These are phyloP conservation scores for Noccaea bulbosa DNA, from an alignment of 345 rosid species.

Conservation along the genomic window DNA sequence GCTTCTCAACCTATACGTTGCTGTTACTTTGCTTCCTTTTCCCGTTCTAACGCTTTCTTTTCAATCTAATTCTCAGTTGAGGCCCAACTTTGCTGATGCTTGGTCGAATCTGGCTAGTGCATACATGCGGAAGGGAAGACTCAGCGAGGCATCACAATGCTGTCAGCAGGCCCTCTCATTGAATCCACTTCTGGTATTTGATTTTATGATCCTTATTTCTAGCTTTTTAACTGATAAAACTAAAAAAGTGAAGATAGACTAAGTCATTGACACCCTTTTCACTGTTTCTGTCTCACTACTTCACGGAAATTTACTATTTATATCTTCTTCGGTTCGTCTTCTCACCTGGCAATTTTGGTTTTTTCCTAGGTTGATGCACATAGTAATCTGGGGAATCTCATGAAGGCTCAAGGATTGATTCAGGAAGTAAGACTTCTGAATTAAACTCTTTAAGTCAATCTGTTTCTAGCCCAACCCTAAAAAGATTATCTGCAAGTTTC, in stretches of 20 bases:
- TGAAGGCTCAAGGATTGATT: constrained; percentile 94
- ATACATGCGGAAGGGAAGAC: constrained; percentile 95
- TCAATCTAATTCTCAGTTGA: constrained; percentile 59
- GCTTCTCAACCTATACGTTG: constrained; percentile 20
- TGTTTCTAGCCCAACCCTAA: constrained; percentile 32
- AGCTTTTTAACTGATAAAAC: constrained; percentile 3
- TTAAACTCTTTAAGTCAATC: neutral
- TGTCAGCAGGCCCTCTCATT: constrained; percentile 91
- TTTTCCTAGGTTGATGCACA: constrained; percentile 88
- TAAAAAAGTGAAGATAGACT: neutral
- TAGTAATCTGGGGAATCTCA: constrained; percentile 87
- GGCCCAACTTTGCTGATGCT: constrained; percentile 96
- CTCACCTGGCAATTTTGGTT: constrained; percentile 28
- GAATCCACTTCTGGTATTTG: constrained; percentile 84
- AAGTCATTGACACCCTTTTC: constrained; percentile 2
- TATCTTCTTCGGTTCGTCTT: constrained; percentile 12
- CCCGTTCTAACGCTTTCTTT: constrained; percentile 16
- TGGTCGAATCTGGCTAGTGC: constrained; percentile 99
- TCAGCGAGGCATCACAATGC: constrained; percentile 92
- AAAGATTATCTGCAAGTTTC: constrained; percentile 28
- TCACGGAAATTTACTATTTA: neutral
- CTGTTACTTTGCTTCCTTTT: constrained; percentile 3
- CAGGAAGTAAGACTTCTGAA: constrained; percentile 78
- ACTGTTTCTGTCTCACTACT: constrained; percentile 3
- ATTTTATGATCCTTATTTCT: constrained; percentile 8